A percentile compares a stretch with the other conserved stretches of the same genome.
These are phyloP conservation scores for Xylaria sp. DNA, from an alignment of 2,329 filamentous ascomycete species.

Conservation along the genomic window DNA sequence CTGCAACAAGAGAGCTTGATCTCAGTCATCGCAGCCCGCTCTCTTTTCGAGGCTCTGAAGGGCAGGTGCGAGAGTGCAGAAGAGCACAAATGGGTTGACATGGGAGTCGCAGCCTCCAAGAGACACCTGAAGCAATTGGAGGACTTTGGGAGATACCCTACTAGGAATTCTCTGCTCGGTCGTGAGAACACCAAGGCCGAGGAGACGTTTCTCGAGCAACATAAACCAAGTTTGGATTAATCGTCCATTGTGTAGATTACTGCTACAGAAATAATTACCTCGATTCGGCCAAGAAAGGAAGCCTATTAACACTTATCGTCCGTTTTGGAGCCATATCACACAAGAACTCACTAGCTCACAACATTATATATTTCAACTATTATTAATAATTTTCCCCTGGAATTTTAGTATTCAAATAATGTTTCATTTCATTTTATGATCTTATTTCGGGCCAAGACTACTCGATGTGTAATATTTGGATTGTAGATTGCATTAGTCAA, in stretches of 20 bases:
- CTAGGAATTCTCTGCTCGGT: constrained; percentile 20
- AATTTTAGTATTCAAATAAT: too few species aligned
- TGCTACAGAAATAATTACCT: background rate
- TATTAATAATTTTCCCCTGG: too few species aligned
- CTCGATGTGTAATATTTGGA: too few species aligned
- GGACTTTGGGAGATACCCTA: constrained; percentile 27
- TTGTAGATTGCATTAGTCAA: background rate
- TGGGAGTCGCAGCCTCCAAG: constrained; percentile 16
- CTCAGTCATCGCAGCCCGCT: constrained; percentile 18
- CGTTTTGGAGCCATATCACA: too few species aligned
- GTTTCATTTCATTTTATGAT: too few species aligned
- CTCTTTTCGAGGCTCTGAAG: constrained; percentile 15
- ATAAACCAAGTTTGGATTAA: background rate
- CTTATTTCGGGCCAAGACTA: too few species aligned
- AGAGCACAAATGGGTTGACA: constrained; percentile 18
- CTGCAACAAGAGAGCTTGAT: constrained; percentile 17
- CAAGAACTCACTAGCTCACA: too few species aligned
- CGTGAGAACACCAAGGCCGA: constrained; percentile 25
- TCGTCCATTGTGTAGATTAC: background rate
- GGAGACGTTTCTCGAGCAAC: background rate
- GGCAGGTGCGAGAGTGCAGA: constrained; percentile 6
- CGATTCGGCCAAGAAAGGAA: too few species aligned
- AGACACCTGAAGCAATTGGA: constrained; percentile 23
- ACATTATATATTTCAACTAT: too few species aligned
- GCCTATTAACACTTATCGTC: too few species aligned